Evolutionary conservation across 495 filamentous ascomycete genomes (phyloP), one percentile per base, ranked within the genome.

Genomic region (Lepidopterella palustris): DNA sequence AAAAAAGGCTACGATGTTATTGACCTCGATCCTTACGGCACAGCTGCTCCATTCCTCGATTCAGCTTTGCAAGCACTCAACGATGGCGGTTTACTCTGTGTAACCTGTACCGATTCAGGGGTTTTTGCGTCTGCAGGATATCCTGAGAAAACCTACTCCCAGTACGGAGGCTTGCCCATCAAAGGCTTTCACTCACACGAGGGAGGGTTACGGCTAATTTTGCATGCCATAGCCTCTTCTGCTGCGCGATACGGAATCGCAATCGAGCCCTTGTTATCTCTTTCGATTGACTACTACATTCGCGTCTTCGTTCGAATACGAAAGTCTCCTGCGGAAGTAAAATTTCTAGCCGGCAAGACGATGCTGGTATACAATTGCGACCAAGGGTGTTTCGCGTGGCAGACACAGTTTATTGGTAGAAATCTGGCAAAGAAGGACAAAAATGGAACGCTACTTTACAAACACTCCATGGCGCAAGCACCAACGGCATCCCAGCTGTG

Each of bases 261-360:
- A 3, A 90, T 97, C 57, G 93, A 99, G 70, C 93, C 93, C 0
- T 77, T 97, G 0, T 79, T 99, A 13, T 95, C 90, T 15, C 80
- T 99, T 5, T 95, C 88, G 10, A 93, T 97, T 55, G 93, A 99
- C 71, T 99, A 89, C 70, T 99, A 99, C 69, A 80, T 82, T n/a
- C 82, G 95, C 45, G 77, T 96, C 0, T 99, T 97, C 68, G 85
- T 99, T 56, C 85, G 89, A 0, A 77, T 99, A 28, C 78, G 81
- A 57, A 87, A 82, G 48, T 89, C 87, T 1, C 85, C 90, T 0
- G 84, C 82, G 0, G 83, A 89, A 57, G 92, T 97, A 55, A 99
- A 99, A 68, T 89, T 91, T 56, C 79, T 88, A 13, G 87, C 88
- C 2, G 85, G 88, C 20, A 96, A 90, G 68, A 95, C 87, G 0